A percentile compares a stretch with the other conserved stretches of the same genome.
Evolutionary conservation across 2,329 filamentous ascomycete species (phyloP).

Genomic region (Exophiala phaeomuriformis): DNA sequence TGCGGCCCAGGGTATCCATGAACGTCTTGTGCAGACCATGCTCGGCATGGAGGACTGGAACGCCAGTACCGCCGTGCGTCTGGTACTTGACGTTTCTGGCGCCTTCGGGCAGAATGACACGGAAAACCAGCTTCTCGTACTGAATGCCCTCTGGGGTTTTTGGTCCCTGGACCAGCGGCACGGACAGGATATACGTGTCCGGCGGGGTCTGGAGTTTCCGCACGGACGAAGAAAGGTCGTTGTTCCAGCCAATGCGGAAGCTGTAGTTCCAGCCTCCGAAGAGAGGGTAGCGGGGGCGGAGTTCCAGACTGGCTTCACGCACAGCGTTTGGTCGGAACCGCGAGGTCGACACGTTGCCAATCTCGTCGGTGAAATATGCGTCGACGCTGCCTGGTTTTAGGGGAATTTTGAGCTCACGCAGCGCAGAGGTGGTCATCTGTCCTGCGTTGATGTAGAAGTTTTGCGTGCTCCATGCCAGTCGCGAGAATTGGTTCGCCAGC

Average conservation of each 20-base stretch:
- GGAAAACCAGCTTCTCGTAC: slow-evolving; percentile 72
- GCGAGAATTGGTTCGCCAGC: slow-evolving; percentile 63
- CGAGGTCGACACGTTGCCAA: slow-evolving; percentile 94
- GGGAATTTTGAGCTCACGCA: slow-evolving; percentile 75
- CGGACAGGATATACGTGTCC: slow-evolving; percentile 74
- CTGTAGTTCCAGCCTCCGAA: slow-evolving; percentile 98
- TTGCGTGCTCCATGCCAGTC: slow-evolving; percentile 66
- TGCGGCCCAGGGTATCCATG: slow-evolving; percentile 87
- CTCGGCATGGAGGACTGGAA: slow-evolving; percentile 61
- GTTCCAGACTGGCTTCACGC: slow-evolving; percentile 74
- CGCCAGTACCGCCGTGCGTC: slow-evolving; percentile 69
- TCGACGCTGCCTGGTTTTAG: slow-evolving; percentile 73
- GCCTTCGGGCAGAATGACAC: slow-evolving; percentile 84
- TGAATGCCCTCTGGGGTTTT: slow-evolving; percentile 77
- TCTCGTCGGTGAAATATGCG: slow-evolving; percentile 90
- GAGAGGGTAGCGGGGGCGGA: slow-evolving; percentile 90
- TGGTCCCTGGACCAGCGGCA: slow-evolving; percentile 89
- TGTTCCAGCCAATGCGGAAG: slow-evolving; percentile 94
- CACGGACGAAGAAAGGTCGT: slow-evolving; percentile 69
- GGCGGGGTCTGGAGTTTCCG: slow-evolving; percentile 52
- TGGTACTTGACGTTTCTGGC: slow-evolving; percentile 57
- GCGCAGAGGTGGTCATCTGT: slow-evolving; percentile 65
- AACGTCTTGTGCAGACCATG: slow-evolving; percentile 72
- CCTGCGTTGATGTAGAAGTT: slow-evolving; percentile 52
- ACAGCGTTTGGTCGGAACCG: slow-evolving; percentile 60